Evolutionary conservation across 169 alveolate species (phyloP), one percentile per base, ranked within the genome.

Genomic region (Cryptosporidium ryanae): DNA sequence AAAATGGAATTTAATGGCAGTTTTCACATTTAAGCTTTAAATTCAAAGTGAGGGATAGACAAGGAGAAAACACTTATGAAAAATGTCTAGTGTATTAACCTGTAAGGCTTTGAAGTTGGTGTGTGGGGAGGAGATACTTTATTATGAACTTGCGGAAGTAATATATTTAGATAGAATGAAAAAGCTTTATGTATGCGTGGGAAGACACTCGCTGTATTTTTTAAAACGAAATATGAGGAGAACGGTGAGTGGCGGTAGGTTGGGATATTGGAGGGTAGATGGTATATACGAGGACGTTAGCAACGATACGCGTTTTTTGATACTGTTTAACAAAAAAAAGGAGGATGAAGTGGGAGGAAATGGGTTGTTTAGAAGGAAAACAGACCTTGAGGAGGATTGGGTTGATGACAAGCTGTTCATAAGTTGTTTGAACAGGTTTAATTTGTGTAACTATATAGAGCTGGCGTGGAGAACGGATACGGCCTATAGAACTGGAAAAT

Each of bases 81-180:
- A 18, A 23, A 76, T 76, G 87, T 76, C 87, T 1, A 76, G 59
- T 18, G 1, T 61, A 44, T 48, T 76, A 7, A 76, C 87, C 21
- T 76, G 87, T 27, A 55, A 76, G n/a, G 87, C 87, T 17, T 46
- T 76, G 18, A 76, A 61, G 23, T 21, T 76, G 46, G 18, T 76
- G 59, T 76, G 87, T 59, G 87, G 87, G 44, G 87, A 76, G 54
- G 87, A 76, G 25, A 34, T 76, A 2, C 54, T 67, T 2, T 76
- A 76, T 31, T 76, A 57, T 76, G 87, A 76, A 50, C 64, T 76
- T 15, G 52, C 87, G 23, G 87, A 76, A 46, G 71, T 61, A 10
- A 59, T 38, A n/a, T 76, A 76, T 55, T 21, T 76, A 15, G 31
- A 64, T 21, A 31, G 87, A 44, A 76, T 76, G 76, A 76, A 76